These are phyloP conservation scores for Nelumbo lutea DNA, from an alignment of 164 flowering plant species.

Conservation along the genomic window DNA sequence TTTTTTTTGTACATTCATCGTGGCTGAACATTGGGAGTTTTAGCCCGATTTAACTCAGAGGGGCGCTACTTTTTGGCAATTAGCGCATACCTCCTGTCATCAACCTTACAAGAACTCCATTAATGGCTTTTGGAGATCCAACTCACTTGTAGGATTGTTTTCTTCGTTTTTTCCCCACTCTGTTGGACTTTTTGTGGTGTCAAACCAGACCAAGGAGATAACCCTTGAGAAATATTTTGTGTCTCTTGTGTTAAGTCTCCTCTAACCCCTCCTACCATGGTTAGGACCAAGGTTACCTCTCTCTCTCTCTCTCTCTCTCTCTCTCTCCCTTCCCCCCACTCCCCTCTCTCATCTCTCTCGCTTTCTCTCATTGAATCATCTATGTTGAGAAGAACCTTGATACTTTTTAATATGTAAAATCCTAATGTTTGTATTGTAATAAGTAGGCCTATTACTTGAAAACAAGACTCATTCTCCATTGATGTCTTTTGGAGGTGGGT, in stretches of 20 bases:
- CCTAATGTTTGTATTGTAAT: slow-evolving; percentile 16
- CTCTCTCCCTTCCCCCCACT: not conserved
- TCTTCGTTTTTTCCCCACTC: not conserved
- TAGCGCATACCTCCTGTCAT: slow-evolving; percentile 21
- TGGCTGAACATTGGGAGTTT: slow-evolving; percentile 46
- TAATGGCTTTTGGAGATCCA: slow-evolving; percentile 25
- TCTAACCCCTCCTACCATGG: slow-evolving; percentile 62
- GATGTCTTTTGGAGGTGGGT: not conserved
- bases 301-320: slow-evolving; percentile 6
- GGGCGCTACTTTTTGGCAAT: slow-evolving; percentile 28
- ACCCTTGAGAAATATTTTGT: slow-evolving; percentile 59
- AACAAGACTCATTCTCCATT: slow-evolving; percentile 1
- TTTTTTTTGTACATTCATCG: slow-evolving; percentile 35
- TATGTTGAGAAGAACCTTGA: slow-evolving; percentile 1
- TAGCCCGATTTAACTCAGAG: slow-evolving; percentile 26
- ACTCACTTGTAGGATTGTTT: slow-evolving; percentile 7
- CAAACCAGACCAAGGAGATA: slow-evolving; percentile 21
- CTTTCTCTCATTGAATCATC: not conserved
- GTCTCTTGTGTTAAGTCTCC: slow-evolving; percentile 51
- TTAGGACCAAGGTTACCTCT: slow-evolving; percentile 56
- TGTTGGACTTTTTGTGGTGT: not conserved
- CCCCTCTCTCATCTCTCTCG: not conserved
- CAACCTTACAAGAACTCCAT: slow-evolving; percentile 37
- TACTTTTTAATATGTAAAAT: slow-evolving; percentile 9
- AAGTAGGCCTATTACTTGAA: slow-evolving; percentile 5